phyloP scores from a whole-genome alignment of 139 green algal genomes.

The Chlorella vulgaris region DNA sequence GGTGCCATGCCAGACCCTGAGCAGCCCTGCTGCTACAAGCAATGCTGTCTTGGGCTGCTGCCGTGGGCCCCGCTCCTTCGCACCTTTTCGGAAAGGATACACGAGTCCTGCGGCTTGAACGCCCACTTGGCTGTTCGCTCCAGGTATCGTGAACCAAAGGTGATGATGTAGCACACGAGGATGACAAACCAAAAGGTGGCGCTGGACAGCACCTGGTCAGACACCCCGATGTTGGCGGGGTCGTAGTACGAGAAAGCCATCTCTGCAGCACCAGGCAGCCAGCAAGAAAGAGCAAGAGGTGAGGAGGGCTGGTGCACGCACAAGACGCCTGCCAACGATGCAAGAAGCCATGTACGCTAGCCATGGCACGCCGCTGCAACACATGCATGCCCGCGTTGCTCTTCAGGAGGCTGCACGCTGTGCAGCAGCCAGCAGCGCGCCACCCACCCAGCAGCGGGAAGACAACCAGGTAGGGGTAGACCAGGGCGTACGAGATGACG shows the following conservation, averaged over 20 bases:
- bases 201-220: conserved; percentile 37
- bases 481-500: conserved; percentile 65
- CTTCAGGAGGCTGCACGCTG: not conserved
- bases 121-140: conserved; percentile 56
- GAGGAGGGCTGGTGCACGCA: no score
- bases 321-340: no score
- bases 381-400: not conserved
- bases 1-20: not conserved
- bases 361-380: not conserved
- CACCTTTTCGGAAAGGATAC: conserved; percentile 59
- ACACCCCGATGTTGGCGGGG: conserved; percentile 55
- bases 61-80: not conserved
- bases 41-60: no score
- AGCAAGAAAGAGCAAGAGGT: conserved; percentile 57
- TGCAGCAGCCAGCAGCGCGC: not conserved
- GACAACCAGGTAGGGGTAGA: conserved; percentile 70
- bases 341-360: no score
- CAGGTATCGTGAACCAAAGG: conserved; percentile 53
- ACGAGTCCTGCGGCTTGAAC: conserved; percentile 55
- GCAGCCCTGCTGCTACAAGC: no score
- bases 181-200: conserved; percentile 61
- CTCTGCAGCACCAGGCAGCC: conserved; percentile 30
- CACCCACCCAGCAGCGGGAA: conserved; percentile 54
- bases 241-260: conserved; percentile 50
- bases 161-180: conserved; percentile 43